Base-by-base conservation (phyloP, 1,139 yeast genomes). In the Suhomyces choctaworum region DNA sequence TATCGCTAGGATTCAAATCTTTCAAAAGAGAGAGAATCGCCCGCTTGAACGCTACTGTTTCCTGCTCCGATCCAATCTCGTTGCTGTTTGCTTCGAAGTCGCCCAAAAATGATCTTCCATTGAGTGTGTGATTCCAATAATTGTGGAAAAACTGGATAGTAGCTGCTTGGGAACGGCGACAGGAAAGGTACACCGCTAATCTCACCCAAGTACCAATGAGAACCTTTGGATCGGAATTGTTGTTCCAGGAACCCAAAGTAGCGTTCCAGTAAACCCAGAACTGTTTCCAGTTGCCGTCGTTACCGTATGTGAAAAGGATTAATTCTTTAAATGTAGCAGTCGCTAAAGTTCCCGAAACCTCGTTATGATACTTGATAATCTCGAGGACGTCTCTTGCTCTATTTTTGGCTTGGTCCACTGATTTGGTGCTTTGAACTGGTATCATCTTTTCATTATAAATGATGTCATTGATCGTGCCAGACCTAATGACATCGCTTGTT, bases 231-330 rank as follows among this genome's bases (percentile, higher is more conserved):
- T 44, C 41, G 20, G 29, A 16, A 2, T 44, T 40, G 21, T 30
- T 34, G 29, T 39, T 36, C 40, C 46, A 34, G 25, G 52, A 36
- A 19, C 52, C 46, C 44, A 45, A 39, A 16, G 50, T 42, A 1
- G 45, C 39, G 16, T 64, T 58, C 74, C 74, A 69, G 31, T 63
- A 56, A n/a, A 44, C 44, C 76, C 76, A 70, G 48, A 70, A 70
- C 27, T 50, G 47, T 2, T 42, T 40, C 74, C 74, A 69, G 22
- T 62, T 51, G 3, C 63, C 62, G 11, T 69, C 56, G 40, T 65
- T 67, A 1, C 75, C 76, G 37, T 61, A 66, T 2, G 67, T 58
- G 39, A 58, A 57, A 30, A 70, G 56, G 11, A 64, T 49, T 15
- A 65, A 49, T 40, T 70, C 75, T 29, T 58, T 52, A 33, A 58